Percentiles rank a stretch among this genome's conserved stretches.
phyloP scores from a whole-genome alignment of 108 stramenopile genomes.

The Chaetoceros muelleri region DNA sequence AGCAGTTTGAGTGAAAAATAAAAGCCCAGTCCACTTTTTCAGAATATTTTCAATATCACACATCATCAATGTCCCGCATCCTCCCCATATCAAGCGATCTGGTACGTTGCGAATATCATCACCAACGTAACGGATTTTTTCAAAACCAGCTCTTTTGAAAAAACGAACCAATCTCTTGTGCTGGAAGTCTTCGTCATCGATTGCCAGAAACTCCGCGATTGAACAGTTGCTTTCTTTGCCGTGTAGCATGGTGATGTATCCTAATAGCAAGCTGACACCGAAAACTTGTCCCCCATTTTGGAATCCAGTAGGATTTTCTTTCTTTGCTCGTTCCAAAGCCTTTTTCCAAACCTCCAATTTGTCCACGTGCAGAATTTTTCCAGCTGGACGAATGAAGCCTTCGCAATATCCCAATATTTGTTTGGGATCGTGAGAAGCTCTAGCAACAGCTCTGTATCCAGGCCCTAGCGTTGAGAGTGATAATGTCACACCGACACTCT shows the following conservation, averaged over 20 bases:
- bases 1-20: conserved; percentile 19
- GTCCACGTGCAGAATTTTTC: conserved; percentile 62
- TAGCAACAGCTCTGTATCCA: conserved; percentile 62
- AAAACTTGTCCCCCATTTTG: conserved; percentile 39
- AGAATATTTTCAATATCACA: conserved; percentile 38
- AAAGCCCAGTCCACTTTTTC: conserved; percentile 35
- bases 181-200: conserved; percentile 74
- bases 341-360: conserved; percentile 71
- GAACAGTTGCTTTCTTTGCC: conserved; percentile 41
- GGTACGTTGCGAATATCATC: conserved; percentile 67
- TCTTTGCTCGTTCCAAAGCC: conserved; percentile 27
- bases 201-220: conserved; percentile 61
- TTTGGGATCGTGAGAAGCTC: conserved; percentile 31
- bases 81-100: conserved; percentile 82
- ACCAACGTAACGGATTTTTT: conserved; percentile 69
- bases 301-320: conserved; percentile 22
- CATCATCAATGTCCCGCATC: conserved; percentile 74
- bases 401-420: conserved; percentile 66
- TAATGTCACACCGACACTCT: conserved; percentile 28
- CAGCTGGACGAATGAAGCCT: conserved; percentile 62
- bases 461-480: conserved; percentile 58
- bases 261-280: conserved; percentile 59
- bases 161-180: conserved; percentile 67
- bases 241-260: conserved; percentile 52
- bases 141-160: conserved; percentile 57